Conservation (phyloP, 2,329 filamentous ascomycete genomes). For the Tolypocladium cylindrosporum region DNA sequence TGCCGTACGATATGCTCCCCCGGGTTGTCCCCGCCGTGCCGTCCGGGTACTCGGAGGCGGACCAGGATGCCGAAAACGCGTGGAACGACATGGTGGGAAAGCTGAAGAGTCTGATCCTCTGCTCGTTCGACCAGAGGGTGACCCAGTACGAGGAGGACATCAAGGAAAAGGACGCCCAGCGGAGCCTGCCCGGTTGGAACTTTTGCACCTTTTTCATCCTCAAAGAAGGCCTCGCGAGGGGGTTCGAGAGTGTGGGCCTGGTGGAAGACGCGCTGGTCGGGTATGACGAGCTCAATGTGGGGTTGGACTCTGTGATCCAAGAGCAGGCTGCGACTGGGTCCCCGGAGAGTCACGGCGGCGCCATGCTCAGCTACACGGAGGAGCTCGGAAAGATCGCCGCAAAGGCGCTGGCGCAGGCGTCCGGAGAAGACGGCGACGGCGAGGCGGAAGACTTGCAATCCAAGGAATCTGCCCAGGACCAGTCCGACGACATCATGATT, state of each 20-base stretch:
- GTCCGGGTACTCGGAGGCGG: constrained; percentile 56
- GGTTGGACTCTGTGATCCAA: constrained; percentile 70
- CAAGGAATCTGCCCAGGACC: constrained; percentile 24
- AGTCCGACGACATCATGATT: constrained; percentile 48
- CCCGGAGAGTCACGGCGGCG: constrained; percentile 58
- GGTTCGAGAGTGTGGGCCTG: constrained; percentile 91
- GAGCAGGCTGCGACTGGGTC: constrained; percentile 55
- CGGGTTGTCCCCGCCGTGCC: constrained; percentile 54
- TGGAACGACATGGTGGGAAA: constrained; percentile 80
- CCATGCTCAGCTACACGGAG: constrained; percentile 62
- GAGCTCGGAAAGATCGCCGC: constrained; percentile 56
- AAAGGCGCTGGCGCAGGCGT: constrained; percentile 32
- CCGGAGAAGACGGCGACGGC: constrained; percentile 19
- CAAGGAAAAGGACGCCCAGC: constrained; percentile 81
- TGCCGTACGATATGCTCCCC: constrained; percentile 54
- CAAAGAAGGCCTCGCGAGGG: constrained; percentile 86
- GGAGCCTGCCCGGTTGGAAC: constrained; percentile 88
- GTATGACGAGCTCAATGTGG: constrained; percentile 88
- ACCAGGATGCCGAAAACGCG: constrained; percentile 69
- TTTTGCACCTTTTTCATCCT: constrained; percentile 99
- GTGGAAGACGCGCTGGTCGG: constrained; percentile 91
- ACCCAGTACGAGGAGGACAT: constrained; percentile 96
- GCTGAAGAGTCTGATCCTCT: constrained; percentile 76
- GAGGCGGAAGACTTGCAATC: constrained; percentile 43
- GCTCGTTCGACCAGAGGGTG: constrained; percentile 83